phyloP scores from a whole-genome alignment of 768 basidiomycete species.

The Rhodotorula sphaerocarpa region DNA sequence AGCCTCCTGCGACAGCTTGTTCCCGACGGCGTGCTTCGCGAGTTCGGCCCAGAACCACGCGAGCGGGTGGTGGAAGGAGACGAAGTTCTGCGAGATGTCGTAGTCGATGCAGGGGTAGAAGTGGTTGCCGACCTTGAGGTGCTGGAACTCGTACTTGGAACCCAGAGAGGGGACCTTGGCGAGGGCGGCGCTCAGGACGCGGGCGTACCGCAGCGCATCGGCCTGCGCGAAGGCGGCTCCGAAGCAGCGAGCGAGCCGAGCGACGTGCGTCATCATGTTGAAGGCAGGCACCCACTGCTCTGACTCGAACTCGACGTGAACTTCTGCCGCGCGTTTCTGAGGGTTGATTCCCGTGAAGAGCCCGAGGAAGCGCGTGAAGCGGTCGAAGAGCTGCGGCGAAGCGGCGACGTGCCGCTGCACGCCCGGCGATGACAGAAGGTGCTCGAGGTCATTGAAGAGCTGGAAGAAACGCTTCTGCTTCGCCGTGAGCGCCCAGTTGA shows the following conservation, averaged over 20 bases:
- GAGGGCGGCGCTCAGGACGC: conserved; percentile 1
- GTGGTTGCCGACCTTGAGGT: neutral
- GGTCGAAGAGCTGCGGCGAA: conserved; percentile 58
- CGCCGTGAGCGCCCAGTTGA: neutral
- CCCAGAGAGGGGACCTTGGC: neutral
- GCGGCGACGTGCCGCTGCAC: conserved; percentile 71
- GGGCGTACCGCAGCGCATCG: conserved; percentile 37
- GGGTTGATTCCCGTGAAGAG: conserved; percentile 91
- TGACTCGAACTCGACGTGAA: conserved; percentile 90
- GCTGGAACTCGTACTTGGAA: neutral
- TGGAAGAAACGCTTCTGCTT: conserved; percentile 66
- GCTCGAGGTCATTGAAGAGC: conserved; percentile 62
- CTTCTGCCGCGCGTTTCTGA: conserved; percentile 68
- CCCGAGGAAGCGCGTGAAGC: conserved; percentile 68
- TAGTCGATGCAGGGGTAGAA: conserved; percentile 44
- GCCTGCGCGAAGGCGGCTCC: conserved; percentile 68
- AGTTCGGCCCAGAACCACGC: conserved; percentile 86
- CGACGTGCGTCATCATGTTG: conserved; percentile 82
- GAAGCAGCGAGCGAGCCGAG: conserved; percentile 77
- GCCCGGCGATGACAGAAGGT: conserved; percentile 55
- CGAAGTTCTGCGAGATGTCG: conserved; percentile 59
- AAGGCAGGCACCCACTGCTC: conserved; percentile 97
- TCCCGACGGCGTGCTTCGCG: conserved; percentile 52
- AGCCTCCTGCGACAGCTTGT: neutral
- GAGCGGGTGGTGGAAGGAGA: conserved; percentile 86